A percentile compares a stretch with the other conserved stretches of the same genome.
Evolutionary conservation across 192 early-diverging fungal genomes (phyloP).

Genomic region (Linnemannia elongata): DNA sequence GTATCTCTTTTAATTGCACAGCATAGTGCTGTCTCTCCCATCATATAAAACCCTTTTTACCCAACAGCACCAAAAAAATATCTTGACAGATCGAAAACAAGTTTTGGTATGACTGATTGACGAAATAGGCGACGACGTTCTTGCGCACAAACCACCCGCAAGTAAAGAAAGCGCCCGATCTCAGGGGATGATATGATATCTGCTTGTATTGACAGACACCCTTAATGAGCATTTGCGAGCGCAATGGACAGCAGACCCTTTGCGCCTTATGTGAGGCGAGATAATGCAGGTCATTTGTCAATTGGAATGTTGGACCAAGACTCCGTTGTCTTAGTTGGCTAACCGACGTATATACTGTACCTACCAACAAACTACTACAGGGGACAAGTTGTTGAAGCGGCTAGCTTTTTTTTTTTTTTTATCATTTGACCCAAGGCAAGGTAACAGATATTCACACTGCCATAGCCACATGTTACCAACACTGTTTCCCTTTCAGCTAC

Average conservation of each 20-base stretch:
- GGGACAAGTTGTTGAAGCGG: not conserved
- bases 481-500: too few relatives aligned
- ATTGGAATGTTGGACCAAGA: too few relatives aligned
- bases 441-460: not conserved
- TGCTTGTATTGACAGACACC: not conserved
- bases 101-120: not conserved
- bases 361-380: not conserved
- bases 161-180: not conserved
- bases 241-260: too few relatives aligned
- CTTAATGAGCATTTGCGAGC: not conserved
- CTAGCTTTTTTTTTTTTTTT: not conserved
- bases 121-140: not conserved
- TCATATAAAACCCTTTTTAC: not conserved
- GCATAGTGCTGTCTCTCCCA: not conserved
- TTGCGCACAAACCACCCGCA: constrained; percentile 8
- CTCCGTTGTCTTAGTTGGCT: too few relatives aligned
- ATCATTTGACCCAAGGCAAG: not conserved
- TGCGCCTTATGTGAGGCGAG: too few relatives aligned
- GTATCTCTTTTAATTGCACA: not conserved
- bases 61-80: not conserved
- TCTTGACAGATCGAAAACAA: not conserved
- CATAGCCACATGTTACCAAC: not conserved
- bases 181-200: not conserved
- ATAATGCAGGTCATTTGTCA: too few relatives aligned
- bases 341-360: too few relatives aligned